Conservation (phyloP, 2,329 filamentous ascomycete genomes). For the Ophiocordyceps camponoti-rufipedis region DNA sequence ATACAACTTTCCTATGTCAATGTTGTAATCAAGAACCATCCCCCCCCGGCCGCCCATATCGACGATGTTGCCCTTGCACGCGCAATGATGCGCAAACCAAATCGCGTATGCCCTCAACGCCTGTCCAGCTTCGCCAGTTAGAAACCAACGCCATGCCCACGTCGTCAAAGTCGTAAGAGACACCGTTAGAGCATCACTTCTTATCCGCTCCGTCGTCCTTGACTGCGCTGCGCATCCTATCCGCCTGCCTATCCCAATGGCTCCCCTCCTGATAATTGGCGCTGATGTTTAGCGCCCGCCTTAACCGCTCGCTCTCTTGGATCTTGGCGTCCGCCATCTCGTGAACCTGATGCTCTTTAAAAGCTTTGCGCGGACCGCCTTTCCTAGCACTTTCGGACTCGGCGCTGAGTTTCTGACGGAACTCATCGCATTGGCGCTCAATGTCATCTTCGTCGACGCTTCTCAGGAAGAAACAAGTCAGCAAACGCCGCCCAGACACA, state of each 20-base stretch:
- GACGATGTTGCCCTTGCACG: no score
- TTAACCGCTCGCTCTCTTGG: slow-evolving; percentile 76
- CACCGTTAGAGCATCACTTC: no score
- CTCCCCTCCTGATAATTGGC: slow-evolving; percentile 72
- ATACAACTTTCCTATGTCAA: no score
- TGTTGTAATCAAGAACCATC: no score
- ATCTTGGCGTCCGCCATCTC: slow-evolving; percentile 94
- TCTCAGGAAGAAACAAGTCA: slow-evolving; percentile 4
- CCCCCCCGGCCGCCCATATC: no score
- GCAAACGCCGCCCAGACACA: neutral
- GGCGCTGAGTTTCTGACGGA: slow-evolving; percentile 20
- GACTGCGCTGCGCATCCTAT: slow-evolving; percentile 32
- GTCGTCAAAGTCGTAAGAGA: no score
- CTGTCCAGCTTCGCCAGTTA: no score
- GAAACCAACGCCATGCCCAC: no score
- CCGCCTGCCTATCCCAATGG: slow-evolving; percentile 73
- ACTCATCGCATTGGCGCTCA: slow-evolving; percentile 37
- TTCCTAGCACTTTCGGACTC: slow-evolving; percentile 17
- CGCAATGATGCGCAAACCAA: no score
- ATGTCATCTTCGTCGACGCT: slow-evolving; percentile 82
- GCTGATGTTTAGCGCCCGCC: slow-evolving; percentile 73
- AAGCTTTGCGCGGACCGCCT: slow-evolving; percentile 25
- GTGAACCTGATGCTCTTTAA: slow-evolving; percentile 91
- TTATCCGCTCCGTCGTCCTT: neutral
- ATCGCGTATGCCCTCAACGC: no score